Percentiles rank a stretch among this genome's conserved stretches.
These are phyloP conservation scores for Eimeria zaria DNA, from an alignment of 169 alveolate genomes.

Conservation along the genomic window DNA sequence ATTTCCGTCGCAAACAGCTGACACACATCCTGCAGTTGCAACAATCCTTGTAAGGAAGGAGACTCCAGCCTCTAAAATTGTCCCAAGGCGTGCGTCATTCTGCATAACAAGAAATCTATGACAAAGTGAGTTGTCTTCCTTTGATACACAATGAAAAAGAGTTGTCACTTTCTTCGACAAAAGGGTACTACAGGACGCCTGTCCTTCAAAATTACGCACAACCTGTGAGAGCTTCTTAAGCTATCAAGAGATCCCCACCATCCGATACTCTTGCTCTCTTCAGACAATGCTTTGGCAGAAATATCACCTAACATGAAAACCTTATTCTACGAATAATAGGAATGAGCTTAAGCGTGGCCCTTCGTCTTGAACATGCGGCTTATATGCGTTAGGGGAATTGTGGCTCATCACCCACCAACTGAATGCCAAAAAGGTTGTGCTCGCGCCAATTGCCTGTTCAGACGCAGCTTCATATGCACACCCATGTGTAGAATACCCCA, in stretches of 20 bases:
- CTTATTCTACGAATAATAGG: no score
- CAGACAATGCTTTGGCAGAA: background rate
- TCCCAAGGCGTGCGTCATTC: background rate
- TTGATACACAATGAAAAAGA: background rate
- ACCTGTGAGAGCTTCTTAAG: background rate
- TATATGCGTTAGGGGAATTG: background rate
- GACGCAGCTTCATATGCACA: background rate
- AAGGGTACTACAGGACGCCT: no score
- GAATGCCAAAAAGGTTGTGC: background rate
- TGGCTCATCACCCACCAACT: slow-evolving; percentile 9
- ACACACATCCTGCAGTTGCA: slow-evolving; percentile 26
- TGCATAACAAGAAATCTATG: background rate
- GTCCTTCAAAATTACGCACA: background rate
- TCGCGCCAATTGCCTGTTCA: background rate
- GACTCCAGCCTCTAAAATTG: background rate
- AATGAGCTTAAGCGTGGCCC: background rate
- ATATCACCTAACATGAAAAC: background rate
- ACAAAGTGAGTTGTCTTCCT: background rate
- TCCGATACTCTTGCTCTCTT: background rate
- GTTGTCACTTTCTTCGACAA: background rate
- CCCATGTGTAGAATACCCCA: background rate
- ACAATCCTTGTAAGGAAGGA: background rate
- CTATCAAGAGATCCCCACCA: background rate
- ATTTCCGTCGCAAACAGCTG: background rate
- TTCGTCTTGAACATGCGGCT: background rate